A percentile compares a stretch with the other conserved stretches of the same genome.
Conservation (phyloP, 352 stramenopile species). For the Pythium brachiatum region DNA sequence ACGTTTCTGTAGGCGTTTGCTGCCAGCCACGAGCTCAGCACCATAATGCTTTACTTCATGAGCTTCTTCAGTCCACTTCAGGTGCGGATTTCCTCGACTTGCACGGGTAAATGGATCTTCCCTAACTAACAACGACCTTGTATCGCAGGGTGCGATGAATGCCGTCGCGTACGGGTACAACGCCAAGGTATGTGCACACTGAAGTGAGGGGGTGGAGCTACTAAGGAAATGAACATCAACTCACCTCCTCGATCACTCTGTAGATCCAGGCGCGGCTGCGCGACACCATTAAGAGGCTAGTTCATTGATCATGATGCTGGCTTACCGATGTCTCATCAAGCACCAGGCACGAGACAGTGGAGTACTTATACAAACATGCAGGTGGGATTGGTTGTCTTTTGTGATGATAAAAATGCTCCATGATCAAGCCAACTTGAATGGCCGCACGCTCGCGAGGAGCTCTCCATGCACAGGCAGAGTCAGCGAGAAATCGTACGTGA, state of each 20-base stretch:
- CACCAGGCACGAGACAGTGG: too few relatives aligned
- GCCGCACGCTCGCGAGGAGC: conserved; percentile 5
- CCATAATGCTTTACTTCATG: conserved; percentile 55
- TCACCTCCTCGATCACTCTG: too few relatives aligned
- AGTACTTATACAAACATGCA: background rate
- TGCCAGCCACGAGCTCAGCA: conserved; percentile 42
- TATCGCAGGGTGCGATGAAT: conserved; percentile 55
- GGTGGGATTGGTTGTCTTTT: too few relatives aligned
- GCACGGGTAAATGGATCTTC: too few relatives aligned
- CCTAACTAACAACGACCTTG: too few relatives aligned
- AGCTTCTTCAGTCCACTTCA: conserved; percentile 72
- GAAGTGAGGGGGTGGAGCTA: too few relatives aligned
- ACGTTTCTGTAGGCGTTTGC: conserved; percentile 28
- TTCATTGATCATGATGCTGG: background rate
- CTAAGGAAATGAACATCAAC: too few relatives aligned
- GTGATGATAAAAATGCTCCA: too few relatives aligned
- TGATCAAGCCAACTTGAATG: background rate
- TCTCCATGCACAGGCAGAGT: conserved; percentile 20
- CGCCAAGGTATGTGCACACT: conserved; percentile 49
- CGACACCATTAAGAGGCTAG: background rate
- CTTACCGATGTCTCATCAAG: too few relatives aligned
- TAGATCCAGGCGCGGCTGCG: background rate
- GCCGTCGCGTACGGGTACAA: conserved; percentile 61
- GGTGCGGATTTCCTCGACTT: conserved; percentile 29
- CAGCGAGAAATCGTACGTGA: conserved; percentile 29